Evolutionary conservation across 345 rosid species (phyloP), one percentile per base, ranked within the genome.

Genomic region (Raphanus sativus): DNA sequence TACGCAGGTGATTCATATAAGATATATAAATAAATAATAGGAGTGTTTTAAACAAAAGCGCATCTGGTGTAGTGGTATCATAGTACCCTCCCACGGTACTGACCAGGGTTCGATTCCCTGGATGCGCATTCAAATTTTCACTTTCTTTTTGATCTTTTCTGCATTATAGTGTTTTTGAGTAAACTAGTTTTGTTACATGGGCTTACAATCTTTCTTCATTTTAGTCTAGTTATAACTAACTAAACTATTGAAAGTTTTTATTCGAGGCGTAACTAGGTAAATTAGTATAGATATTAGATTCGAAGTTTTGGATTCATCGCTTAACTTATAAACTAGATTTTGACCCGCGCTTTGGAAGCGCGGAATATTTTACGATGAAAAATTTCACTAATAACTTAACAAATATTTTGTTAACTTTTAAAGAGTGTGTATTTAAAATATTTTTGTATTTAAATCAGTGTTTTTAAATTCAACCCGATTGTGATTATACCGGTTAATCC

Each of bases 21-120:
- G 0, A 48, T 48, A 11, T 8, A 24, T 16, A 52, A 52, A 6
- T 2, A 6, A 0, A 15, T 3, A 0, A 7, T 7, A 7, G 11
- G 8, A 3, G 0, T 0, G 1, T 0, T 0, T 8, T n/a, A n/a
- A 8, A 0, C 34, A 69, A n/a, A 50, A 24, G 96, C 96, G 95
- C 97, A 91, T 91, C 88, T 88, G 66, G 94, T 93, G 94, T 91
- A 86, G 97, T 86, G 96, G 97, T 90, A 86, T 90, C 96, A 91
- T 90, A 89, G 94, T 87, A 88, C 97, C 96, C 97, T 89, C 96
- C 96, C 94, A 89, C 91, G 91, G 96, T 88, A 86, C 90, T 89
- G 91, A 91, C 96, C 92, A 79, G 90, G 90, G 98, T 86, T 91
- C 91, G 96, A 89, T 93, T 93, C 92, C 97, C 94, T 80, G 92